phyloP scores from a whole-genome alignment of 2,329 filamentous ascomycete species.

The Orbilia oligospora region DNA sequence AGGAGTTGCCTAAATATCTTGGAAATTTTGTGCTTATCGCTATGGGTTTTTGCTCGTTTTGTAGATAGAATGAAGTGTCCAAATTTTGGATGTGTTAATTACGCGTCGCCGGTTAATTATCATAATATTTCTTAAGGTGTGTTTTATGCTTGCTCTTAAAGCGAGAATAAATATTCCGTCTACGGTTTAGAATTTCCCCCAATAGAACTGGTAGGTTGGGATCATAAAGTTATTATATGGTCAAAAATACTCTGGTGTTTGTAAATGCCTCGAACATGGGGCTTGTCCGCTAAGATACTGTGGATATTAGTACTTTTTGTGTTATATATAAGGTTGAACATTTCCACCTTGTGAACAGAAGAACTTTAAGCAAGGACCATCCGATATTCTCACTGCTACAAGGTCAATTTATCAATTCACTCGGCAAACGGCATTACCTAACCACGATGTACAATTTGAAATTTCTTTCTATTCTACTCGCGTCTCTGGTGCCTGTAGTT shows the following conservation, averaged over 20 bases:
- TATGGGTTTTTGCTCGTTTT: too few species aligned
- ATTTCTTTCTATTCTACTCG: conserved; percentile 6
- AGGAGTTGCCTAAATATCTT: not conserved
- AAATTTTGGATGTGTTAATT: too few species aligned
- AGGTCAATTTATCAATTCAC: not conserved
- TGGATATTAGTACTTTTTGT: not conserved
- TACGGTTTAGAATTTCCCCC: not conserved
- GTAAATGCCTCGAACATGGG: not conserved
- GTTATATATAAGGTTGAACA: not conserved
- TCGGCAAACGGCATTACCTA: too few species aligned
- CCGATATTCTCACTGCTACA: too few species aligned
- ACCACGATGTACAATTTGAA: conserved; percentile 13
- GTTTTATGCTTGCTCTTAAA: too few species aligned
- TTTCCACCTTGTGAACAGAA: not conserved
- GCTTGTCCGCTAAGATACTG: not conserved
- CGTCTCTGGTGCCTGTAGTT: conserved; percentile 20
- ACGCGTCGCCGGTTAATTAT: conserved; percentile 11
- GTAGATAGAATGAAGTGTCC: too few species aligned
- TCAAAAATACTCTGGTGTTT: not conserved
- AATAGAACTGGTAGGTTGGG: not conserved
- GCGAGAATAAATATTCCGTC: conserved; percentile 22
- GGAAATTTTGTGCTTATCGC: too few species aligned
- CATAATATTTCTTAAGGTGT: not conserved
- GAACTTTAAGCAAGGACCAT: too few species aligned
- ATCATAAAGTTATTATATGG: not conserved